These are phyloP conservation scores for Daldinia loculata DNA, from an alignment of 495 filamentous ascomycete species.

Conservation along the genomic window DNA sequence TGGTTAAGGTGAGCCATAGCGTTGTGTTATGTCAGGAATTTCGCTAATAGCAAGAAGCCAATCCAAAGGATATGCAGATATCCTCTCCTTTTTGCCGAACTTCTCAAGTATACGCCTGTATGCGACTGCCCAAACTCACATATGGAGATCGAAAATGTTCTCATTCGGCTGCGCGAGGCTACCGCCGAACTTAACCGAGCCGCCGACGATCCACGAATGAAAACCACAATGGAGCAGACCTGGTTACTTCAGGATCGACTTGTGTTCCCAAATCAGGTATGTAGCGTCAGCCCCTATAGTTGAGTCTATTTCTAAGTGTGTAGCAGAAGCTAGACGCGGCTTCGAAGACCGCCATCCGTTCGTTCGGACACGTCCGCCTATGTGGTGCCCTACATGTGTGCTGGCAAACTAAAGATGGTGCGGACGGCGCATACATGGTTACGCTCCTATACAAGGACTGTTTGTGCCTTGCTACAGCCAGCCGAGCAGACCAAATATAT, in stretches of 20 bases:
- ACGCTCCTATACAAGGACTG: conserved; percentile 86
- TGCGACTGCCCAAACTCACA: conserved; percentile 84
- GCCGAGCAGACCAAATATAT: conserved; percentile 68
- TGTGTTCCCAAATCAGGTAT: conserved; percentile 74
- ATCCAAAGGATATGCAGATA: conserved; percentile 95
- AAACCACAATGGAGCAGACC: conserved; percentile 69
- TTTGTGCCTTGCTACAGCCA: conserved; percentile 76
- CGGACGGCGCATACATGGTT: conserved; percentile 83
- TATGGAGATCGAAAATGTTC: conserved; percentile 76
- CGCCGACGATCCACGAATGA: conserved; percentile 69
- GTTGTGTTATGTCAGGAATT: neutral
- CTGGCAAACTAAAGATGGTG: conserved; percentile 73
- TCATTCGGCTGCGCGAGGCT: conserved; percentile 74
- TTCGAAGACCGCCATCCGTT: conserved; percentile 67
- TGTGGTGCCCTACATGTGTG: conserved; percentile 90
- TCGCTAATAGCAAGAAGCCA: conserved; percentile 65
- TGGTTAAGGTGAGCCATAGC: conserved; percentile 77
- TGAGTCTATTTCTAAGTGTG: conserved; percentile 30
- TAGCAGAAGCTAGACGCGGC: conserved; percentile 53
- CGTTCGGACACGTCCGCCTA: conserved; percentile 81
- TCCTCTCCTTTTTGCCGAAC: conserved; percentile 82
- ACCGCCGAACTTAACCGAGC: conserved; percentile 81
- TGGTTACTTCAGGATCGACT: conserved; percentile 84
- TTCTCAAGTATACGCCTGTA: conserved; percentile 81
- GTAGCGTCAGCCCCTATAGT: neutral